Base-by-base conservation (phyloP, 805 yeast genomes). In the Hanseniaspora occidentalis region DNA sequence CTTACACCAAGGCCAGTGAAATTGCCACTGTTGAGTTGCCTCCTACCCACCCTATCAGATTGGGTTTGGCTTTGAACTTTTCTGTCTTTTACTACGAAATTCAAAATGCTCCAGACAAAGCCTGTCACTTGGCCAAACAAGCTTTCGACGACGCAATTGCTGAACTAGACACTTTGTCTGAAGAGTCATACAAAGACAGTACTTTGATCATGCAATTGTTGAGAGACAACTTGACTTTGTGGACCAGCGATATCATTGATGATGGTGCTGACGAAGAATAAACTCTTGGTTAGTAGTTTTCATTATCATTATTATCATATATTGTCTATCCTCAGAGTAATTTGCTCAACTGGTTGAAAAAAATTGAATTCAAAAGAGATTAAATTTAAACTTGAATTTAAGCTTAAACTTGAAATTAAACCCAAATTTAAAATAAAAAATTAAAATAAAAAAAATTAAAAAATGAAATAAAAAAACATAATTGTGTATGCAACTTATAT, bases 91-190 rank as follows among this genome's bases (percentile, higher is more conserved):
- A 89, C 77, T 89, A 89, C 63, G 98, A 89, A 73, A 94, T 92
- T 60, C 82, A 88, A 67, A 88, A 89, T 69, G 84, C 96, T 45
- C 97, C 98, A 56, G 96, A 89, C 65, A 84, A 94, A 67, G 98
- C 98, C 54, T 89, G 98, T 67, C 95, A 88, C 65, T 77, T 89
- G 65, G 98, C 98, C 58, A 92, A 89, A 69, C 96, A 89, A 70
- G 97, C 98, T 31, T 89, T 92, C 55, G 98, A 89, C 66, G 97
- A 89, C 61, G 98, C 98, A 49, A 94, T 89, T 62, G 96, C 98
- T 49, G 97, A 92, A 70, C 77, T 89, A 64, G 98, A 89, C 69
- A 84, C 96, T 51, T 74, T 89, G 61, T 84, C 95, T 36, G 98
- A 89, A 70, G 98, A 89, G 71, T 83, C 95, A 52, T 89, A 92